Evolutionary conservation across 2,329 filamentous ascomycete species (phyloP), one percentile per base, ranked within the genome.

Genomic region (Cordyceps tenuipes): DNA sequence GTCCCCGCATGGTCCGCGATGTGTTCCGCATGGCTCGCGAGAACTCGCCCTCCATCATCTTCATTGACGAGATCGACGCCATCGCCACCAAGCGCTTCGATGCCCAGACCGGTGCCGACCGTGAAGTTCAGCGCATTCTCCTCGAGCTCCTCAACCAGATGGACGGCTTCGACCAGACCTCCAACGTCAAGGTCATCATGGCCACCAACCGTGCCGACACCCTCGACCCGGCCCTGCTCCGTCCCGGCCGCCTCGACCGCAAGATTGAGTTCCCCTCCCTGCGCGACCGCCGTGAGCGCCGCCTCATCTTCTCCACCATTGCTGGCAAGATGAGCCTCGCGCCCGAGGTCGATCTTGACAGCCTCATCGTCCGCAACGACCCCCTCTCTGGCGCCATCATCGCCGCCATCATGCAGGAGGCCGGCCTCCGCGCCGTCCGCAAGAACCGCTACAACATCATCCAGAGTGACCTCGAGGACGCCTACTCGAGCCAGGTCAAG

Each of bases 371-470:
- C 66, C 86, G 94, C 69, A 99, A 97, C 71, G 94, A 99, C 72
- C 94, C 94, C 2, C 79, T 99, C 53, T 95, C 90, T 53, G 94
- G 94, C 68, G 94, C 94, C 61, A 88, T 99, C 68, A 99, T 99
- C 72, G 92, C 94, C 52, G 94, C 94, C 56, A 96, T 99, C 72
- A 99, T 99, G 94, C 94, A 99, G 76, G 94, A 99, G 77, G 94
- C 94, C 36, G 94, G 94, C 66, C 81, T 99, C 67, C 85, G 92
- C 66, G 93, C 93, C 29, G 93, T 97, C 65, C 84, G 93, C 69
- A 97, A 97, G 86, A 97, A 99, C 77, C 82, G 94, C 69, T 99
- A 99, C 78, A 97, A 99, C 76, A 99, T 99, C 73, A 97, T 99
- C 70, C 94, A 99, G 79, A 86, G 83, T 64, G 94, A 99, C 76